Percentiles rank a stretch among this genome's conserved stretches.
These are phyloP conservation scores for Saccharomycopsis hybrid DNA, from an alignment of 1,139 yeast genomes.

Conservation along the genomic window DNA sequence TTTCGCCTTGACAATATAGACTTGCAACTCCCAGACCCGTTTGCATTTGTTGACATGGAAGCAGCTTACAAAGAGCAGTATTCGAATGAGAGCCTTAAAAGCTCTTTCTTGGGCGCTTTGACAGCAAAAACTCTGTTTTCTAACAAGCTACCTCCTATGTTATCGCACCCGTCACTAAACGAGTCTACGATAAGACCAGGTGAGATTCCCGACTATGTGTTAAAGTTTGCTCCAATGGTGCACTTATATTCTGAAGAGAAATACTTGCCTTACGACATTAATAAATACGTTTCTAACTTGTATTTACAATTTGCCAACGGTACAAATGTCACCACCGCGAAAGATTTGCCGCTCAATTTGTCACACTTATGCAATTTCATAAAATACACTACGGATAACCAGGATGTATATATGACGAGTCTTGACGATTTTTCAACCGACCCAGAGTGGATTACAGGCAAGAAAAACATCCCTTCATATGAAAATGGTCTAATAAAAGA, in stretches of 20 bases:
- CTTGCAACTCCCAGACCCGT: conserved; percentile 12
- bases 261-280: conserved; percentile 79
- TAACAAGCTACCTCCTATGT: conserved; percentile 26
- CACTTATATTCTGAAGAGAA: conserved; percentile 84
- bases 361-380: conserved; percentile 19
- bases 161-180: conserved; percentile 22
- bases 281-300: conserved; percentile 62
- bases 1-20: neutral
- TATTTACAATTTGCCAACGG: conserved; percentile 43
- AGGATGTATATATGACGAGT: conserved; percentile 50
- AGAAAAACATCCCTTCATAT: conserved; percentile 57
- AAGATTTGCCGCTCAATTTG: conserved; percentile 25
- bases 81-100: neutral
- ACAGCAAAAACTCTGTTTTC: neutral
- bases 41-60: conserved; percentile 8
- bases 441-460: conserved; percentile 86
- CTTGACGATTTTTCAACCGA: conserved; percentile 62
- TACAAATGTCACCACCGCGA: conserved; percentile 29
- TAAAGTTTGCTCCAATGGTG: conserved; percentile 72
- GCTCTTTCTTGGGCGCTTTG: neutral
- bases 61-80: neutral
- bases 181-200: conserved; percentile 39
- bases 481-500: conserved; percentile 62
- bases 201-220: conserved; percentile 65
- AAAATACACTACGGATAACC: conserved; percentile 24